These are phyloP conservation scores for Lactifluus rugatus DNA, from an alignment of 768 basidiomycete species.

Conservation along the genomic window DNA sequence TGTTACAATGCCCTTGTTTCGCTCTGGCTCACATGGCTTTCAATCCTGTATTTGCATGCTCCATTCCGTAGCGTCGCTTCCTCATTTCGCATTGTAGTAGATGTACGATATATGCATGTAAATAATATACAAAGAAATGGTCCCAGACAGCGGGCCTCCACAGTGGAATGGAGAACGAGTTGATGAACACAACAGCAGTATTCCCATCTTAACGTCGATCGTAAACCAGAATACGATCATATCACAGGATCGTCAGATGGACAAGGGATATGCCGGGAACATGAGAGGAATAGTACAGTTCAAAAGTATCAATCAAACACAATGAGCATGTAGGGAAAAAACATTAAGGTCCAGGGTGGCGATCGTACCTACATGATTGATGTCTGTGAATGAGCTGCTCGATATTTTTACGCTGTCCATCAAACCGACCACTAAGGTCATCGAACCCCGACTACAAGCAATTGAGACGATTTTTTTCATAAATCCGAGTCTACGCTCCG, in stretches of 20 bases:
- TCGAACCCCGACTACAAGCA: not conserved
- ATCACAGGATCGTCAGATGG: not conserved
- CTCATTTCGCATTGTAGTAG: not conserved
- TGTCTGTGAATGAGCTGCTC: not conserved
- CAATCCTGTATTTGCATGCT: not conserved
- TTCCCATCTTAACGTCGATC: too few species aligned
- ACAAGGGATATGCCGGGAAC: too few species aligned
- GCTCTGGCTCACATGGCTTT: not conserved
- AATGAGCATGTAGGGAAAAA: too few species aligned
- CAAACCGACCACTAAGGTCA: not conserved
- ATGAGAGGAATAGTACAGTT: too few species aligned
- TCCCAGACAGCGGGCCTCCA: too few species aligned
- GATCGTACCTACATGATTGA: not conserved
- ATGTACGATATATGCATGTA: not conserved
- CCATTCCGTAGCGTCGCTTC: not conserved
- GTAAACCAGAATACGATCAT: too few species aligned
- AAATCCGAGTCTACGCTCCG: not conserved
- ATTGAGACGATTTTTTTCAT: constrained; percentile 1
- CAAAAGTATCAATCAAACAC: too few species aligned
- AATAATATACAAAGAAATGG: not conserved
- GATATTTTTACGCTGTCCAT: not conserved
- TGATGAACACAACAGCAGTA: too few species aligned
- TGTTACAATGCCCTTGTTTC: not conserved
- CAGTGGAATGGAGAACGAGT: too few species aligned
- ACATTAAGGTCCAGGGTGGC: too few species aligned